These are phyloP conservation scores for Uronychia binucleata DNA, from an alignment of 73 alveolate genomes.

Conservation along the genomic window DNA sequence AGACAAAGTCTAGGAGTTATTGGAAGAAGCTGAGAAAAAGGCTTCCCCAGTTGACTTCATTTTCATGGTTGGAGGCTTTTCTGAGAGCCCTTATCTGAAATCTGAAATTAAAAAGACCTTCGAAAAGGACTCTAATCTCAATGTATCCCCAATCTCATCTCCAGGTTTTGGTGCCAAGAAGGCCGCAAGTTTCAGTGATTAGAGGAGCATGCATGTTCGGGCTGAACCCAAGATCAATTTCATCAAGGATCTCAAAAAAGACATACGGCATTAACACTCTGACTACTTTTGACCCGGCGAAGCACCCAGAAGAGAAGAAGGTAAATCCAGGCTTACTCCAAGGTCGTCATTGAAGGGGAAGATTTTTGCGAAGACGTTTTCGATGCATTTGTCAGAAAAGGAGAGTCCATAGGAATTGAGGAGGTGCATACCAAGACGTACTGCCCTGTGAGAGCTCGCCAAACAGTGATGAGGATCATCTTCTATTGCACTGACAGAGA, in stretches of 20 bases:
- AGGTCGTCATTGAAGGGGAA: slow-evolving; percentile 95
- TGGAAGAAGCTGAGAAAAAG: slow-evolving; percentile 81
- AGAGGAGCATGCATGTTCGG: slow-evolving; percentile 99
- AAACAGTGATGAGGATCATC: slow-evolving; percentile 96
- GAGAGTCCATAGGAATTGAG: slow-evolving; percentile 96
- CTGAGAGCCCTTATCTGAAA: slow-evolving; percentile 96
- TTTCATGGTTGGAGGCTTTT: slow-evolving; percentile 99
- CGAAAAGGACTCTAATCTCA: slow-evolving; percentile 64
- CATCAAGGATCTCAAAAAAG: slow-evolving; percentile 96
- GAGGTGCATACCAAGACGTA: slow-evolving; percentile 96
- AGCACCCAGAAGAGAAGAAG: slow-evolving; percentile 96
- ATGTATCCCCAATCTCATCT: slow-evolving; percentile 28
- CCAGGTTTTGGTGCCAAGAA: slow-evolving; percentile 94
- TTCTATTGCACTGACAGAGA: slow-evolving; percentile 92
- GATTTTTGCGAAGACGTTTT: slow-evolving; percentile 99
- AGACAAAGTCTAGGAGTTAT: slow-evolving; percentile 87
- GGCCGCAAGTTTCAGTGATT: slow-evolving; percentile 97
- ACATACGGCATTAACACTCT: slow-evolving; percentile 98
- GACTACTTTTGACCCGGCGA: slow-evolving; percentile 97
- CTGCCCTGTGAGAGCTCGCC: slow-evolving; percentile 98
- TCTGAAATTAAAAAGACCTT: slow-evolving; percentile 91
- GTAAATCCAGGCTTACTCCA: slow-evolving; percentile 28
- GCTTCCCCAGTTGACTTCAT: slow-evolving; percentile 89
- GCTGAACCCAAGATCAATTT: slow-evolving; percentile 94
- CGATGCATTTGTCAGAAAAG: slow-evolving; percentile 96